Percentiles rank a stretch among this genome's conserved stretches.
Evolutionary conservation across 345 rosid species (phyloP).

Genomic region (Bruguiera gymnorhiza): DNA sequence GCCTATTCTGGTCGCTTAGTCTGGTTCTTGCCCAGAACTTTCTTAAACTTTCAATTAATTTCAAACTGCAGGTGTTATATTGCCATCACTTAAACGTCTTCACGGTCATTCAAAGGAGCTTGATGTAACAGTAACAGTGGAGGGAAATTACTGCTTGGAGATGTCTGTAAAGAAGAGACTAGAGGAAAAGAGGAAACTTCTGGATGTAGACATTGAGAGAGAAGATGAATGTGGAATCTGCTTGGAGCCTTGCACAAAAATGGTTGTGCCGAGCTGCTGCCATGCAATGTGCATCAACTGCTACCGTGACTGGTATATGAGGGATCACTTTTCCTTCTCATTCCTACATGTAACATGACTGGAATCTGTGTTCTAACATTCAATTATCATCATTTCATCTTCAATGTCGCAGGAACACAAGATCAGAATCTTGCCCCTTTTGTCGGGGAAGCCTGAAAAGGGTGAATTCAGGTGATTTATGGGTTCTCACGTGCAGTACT

Average conservation of each 20-base stretch:
- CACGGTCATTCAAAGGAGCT: constrained; percentile 14
- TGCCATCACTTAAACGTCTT: constrained; percentile 31
- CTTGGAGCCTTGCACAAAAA: constrained; percentile 34
- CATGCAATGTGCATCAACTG: constrained; percentile 36
- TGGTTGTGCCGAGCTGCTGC: constrained; percentile 32
- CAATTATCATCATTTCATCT: not conserved
- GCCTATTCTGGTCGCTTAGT: not conserved
- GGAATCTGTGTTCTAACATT: not conserved
- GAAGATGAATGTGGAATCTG: constrained; percentile 40
- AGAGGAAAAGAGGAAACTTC: constrained; percentile 20
- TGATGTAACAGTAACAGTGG: constrained; percentile 1
- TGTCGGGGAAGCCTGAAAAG: constrained; percentile 34
- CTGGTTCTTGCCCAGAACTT: not conserved
- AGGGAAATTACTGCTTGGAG: constrained; percentile 14
- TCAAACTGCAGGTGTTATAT: constrained; percentile 26
- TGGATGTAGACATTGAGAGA: constrained; percentile 20
- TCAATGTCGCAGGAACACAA: constrained; percentile 23
- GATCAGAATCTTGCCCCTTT: constrained; percentile 32
- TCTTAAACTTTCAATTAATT: not conserved
- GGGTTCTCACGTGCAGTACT: constrained; percentile 28
- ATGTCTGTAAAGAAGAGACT: constrained; percentile 21
- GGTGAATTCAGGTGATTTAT: constrained; percentile 29
- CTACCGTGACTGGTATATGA: constrained; percentile 28
- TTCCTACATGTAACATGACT: not conserved
- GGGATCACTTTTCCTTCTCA: not conserved